phyloP scores from a whole-genome alignment of 2,329 filamentous ascomycete species.

The Graphilbum fragrans region DNA sequence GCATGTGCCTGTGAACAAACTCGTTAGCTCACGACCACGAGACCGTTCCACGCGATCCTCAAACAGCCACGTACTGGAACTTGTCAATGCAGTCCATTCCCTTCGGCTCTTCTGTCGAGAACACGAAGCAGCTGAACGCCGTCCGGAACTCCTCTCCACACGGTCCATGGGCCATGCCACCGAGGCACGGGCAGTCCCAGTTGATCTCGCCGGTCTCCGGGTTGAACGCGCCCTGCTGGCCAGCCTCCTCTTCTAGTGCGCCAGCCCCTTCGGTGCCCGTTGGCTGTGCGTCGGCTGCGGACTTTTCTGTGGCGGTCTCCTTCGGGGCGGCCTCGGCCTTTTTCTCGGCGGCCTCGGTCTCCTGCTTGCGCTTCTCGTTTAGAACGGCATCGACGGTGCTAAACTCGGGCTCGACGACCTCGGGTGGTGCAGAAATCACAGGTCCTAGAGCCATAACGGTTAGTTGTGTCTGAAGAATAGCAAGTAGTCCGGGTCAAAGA shows the following conservation, averaged over 20 bases:
- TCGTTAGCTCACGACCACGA: too few species aligned
- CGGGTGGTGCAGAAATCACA: conserved; percentile 26
- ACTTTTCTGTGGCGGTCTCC: conserved; percentile 13
- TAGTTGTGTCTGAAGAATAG: neutral
- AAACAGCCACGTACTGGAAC: conserved; percentile 66
- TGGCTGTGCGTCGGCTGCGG: conserved; percentile 7
- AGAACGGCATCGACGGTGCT: conserved; percentile 57
- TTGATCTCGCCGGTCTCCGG: conserved; percentile 99
- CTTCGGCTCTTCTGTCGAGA: conserved; percentile 87
- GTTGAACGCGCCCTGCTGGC: conserved; percentile 87
- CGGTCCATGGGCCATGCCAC: conserved; percentile 92
- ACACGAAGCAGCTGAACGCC: conserved; percentile 98
- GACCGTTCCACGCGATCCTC: too few species aligned
- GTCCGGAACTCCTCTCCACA: conserved; percentile 92
- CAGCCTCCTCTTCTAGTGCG: conserved; percentile 66
- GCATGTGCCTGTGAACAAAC: conserved; percentile 61
- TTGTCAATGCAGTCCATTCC: conserved; percentile 96
- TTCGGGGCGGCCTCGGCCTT: conserved; percentile 10
- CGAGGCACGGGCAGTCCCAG: conserved; percentile 97
- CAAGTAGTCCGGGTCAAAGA: neutral
- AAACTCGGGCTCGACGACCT: conserved; percentile 44
- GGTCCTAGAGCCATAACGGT: neutral
- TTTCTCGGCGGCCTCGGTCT: conserved; percentile 14
- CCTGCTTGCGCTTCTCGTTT: conserved; percentile 46
- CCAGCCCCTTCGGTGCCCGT: conserved; percentile 28